Evolutionary conservation across 2,329 filamentous ascomycete species (phyloP).

Genomic region (Fusarium sp.): DNA sequence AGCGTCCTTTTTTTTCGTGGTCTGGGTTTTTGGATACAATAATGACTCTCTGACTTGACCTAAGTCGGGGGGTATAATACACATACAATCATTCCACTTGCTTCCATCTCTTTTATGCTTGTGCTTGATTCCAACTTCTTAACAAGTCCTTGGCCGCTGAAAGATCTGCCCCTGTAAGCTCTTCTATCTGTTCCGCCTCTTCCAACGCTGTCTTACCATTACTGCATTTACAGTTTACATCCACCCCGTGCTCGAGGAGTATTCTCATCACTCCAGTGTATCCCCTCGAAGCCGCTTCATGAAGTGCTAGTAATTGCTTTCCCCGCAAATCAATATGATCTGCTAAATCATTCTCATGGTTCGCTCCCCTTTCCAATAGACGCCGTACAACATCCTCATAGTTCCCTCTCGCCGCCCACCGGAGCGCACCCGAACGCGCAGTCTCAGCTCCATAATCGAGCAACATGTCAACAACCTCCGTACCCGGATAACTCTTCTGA

Average conservation of each 20-base stretch:
- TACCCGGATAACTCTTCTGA: not conserved
- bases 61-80: not conserved
- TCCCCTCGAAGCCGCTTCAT: not conserved
- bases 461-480: not conserved
- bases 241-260: conserved; percentile 1
- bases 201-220: not conserved
- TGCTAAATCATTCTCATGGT: not conserved
- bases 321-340: not conserved
- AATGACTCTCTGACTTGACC: not conserved
- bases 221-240: not conserved
- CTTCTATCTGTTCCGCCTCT: not conserved
- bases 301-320: not conserved
- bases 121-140: not conserved
- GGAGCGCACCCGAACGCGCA: not conserved
- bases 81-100: not conserved
- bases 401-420: not conserved
- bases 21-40: not conserved
- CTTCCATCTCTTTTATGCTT: not conserved
- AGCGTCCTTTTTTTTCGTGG: not conserved
- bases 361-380: not conserved
- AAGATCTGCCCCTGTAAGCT: not conserved
- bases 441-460: not conserved
- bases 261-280: not conserved
- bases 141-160: not conserved
- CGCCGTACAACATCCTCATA: not conserved